A percentile compares a stretch with the other conserved stretches of the same genome.
These are phyloP conservation scores for Salix purpurea DNA, from an alignment of 345 rosid species.

Conservation along the genomic window DNA sequence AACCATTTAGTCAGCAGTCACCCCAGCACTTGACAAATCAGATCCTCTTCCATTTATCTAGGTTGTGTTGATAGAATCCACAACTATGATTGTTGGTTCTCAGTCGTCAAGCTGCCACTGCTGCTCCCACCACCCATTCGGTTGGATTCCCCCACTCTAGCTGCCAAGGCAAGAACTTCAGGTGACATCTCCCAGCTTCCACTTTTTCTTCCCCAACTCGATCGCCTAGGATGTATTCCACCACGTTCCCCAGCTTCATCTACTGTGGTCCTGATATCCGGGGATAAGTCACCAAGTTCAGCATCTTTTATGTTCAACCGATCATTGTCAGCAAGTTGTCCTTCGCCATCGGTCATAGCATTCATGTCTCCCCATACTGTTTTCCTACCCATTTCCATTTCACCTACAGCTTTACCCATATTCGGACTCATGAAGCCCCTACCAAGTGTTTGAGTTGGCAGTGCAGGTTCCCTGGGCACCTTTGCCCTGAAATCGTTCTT, in stretches of 20 bases:
- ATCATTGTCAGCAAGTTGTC: slow-evolving; percentile 50
- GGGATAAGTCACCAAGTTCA: slow-evolving; percentile 68
- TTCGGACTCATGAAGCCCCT: slow-evolving; percentile 94
- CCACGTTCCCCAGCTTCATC: slow-evolving; percentile 59
- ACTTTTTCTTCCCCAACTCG: slow-evolving; percentile 75
- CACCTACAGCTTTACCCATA: slow-evolving; percentile 84
- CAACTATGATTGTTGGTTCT: slow-evolving; percentile 47
- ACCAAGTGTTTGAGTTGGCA: slow-evolving; percentile 54
- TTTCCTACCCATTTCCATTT: slow-evolving; percentile 95
- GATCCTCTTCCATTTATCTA: slow-evolving; percentile 21
- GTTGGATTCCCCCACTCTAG: slow-evolving; percentile 77
- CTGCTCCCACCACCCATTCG: slow-evolving; percentile 51
- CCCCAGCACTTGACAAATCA: slow-evolving; percentile 10
- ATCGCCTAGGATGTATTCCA: slow-evolving; percentile 71
- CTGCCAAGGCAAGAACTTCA: slow-evolving; percentile 85
- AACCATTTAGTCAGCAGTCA: slow-evolving; percentile 3
- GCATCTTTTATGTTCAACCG: slow-evolving; percentile 72
- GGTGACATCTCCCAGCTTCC: slow-evolving; percentile 84
- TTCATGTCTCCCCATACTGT: slow-evolving; percentile 88
- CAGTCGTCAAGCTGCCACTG: slow-evolving; percentile 52
- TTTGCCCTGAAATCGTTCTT: slow-evolving; percentile 69
- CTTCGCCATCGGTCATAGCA: slow-evolving; percentile 54
- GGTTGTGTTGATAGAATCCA: slow-evolving; percentile 6
- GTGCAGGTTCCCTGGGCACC: slow-evolving; percentile 54
- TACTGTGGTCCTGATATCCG: slow-evolving; percentile 58